These are phyloP conservation scores for Sesbania bispinosa DNA, from an alignment of 306 rosid species.

Conservation along the genomic window DNA sequence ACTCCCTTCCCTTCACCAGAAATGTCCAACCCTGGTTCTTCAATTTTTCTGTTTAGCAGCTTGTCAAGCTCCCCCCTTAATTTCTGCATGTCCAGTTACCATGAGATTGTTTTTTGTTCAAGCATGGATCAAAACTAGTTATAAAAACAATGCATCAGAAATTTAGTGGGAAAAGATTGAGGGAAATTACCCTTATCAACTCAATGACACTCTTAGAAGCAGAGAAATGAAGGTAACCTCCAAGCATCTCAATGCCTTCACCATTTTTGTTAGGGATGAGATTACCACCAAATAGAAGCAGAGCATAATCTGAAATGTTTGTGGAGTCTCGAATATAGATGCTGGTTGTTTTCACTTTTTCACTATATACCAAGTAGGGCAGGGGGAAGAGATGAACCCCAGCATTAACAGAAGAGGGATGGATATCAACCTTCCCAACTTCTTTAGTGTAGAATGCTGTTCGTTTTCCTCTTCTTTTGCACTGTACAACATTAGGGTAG, in stretches of 20 bases:
- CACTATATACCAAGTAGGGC: slow-evolving; percentile 93
- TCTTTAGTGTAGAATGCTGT: slow-evolving; percentile 85
- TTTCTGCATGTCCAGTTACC: slow-evolving; percentile 51
- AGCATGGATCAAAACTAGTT: background rate
- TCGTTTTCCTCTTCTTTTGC: slow-evolving; percentile 91
- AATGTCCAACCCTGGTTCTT: slow-evolving; percentile 78
- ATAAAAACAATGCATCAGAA: background rate
- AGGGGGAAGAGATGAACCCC: slow-evolving; percentile 90
- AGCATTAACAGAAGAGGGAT: slow-evolving; percentile 94
- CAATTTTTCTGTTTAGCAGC: slow-evolving; percentile 77
- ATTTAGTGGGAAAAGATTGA: slow-evolving; percentile 8
- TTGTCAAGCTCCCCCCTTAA: slow-evolving; percentile 82
- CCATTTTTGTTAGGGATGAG: slow-evolving; percentile 64
- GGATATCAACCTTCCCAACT: slow-evolving; percentile 94
- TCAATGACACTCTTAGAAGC: slow-evolving; percentile 84
- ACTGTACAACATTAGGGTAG: slow-evolving; percentile 94
- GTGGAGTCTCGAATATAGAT: slow-evolving; percentile 86
- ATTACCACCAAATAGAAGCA: slow-evolving; percentile 86
- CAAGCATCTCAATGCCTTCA: slow-evolving; percentile 96
- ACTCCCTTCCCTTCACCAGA: slow-evolving; percentile 73
- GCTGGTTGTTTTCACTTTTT: slow-evolving; percentile 83
- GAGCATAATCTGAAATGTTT: slow-evolving; percentile 87
- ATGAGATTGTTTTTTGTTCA: slow-evolving; percentile 16
- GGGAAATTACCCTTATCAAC: slow-evolving; percentile 64
- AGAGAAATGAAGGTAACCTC: slow-evolving; percentile 96